phyloP scores from a whole-genome alignment of 1,284 basidiomycete genomes.

The Apiotrichum mycotoxinovorans region DNA sequence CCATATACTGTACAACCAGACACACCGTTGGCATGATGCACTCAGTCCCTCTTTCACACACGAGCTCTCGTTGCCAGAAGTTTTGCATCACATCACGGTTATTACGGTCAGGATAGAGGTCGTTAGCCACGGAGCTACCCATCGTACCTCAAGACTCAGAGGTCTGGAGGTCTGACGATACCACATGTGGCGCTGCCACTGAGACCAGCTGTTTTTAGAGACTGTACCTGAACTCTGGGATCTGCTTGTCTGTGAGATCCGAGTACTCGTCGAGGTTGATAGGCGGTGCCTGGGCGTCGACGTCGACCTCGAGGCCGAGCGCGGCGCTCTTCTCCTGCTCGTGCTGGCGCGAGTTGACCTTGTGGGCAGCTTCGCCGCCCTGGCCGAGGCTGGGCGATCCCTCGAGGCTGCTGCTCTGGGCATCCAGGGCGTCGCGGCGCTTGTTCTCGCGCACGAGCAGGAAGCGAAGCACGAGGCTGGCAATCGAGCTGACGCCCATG shows the following conservation, averaged over 20 bases:
- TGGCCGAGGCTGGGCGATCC: not conserved
- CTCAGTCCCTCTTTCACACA: no score
- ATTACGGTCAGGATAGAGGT: no score
- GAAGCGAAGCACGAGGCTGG: conserved; percentile 41
- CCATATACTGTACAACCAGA: no score
- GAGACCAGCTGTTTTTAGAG: no score
- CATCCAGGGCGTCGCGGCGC: conserved; percentile 22
- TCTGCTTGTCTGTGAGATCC: conserved; percentile 39
- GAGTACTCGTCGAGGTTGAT: conserved; percentile 17
- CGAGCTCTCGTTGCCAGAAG: no score
- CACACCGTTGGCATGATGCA: no score
- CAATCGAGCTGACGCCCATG: conserved; percentile 40
- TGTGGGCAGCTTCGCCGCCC: not conserved
- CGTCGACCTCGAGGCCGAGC: not conserved
- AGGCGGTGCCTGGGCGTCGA: not conserved
- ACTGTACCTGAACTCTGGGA: conserved; percentile 35
- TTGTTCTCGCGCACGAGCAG: conserved; percentile 45
- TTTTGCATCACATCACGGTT: no score
- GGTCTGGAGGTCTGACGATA: no score
- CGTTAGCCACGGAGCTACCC: no score
- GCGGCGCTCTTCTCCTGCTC: conserved; percentile 6
- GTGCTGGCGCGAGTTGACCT: not conserved
- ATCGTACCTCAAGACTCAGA: no score
- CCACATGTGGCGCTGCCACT: no score
- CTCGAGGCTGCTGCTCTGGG: not conserved